These are phyloP conservation scores for Salvia hispanica DNA, from an alignment of 257 asterid genomes.

Conservation along the genomic window DNA sequence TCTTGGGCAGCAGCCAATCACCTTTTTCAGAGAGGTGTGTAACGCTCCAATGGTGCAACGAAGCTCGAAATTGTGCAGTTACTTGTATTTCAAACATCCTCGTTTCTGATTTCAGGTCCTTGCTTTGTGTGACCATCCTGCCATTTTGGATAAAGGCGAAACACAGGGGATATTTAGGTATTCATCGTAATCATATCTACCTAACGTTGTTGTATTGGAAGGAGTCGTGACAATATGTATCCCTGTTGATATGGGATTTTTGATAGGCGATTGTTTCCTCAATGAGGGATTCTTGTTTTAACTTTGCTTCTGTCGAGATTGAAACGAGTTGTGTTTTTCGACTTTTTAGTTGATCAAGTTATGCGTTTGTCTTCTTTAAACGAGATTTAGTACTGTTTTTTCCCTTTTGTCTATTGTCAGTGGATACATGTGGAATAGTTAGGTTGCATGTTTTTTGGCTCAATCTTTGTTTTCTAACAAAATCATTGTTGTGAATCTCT, in stretches of 20 bases:
- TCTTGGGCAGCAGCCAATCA: slow-evolving; percentile 91
- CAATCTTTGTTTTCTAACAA: slow-evolving; percentile 13
- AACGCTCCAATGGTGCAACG: neutral
- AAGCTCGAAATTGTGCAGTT: neutral
- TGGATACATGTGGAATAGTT: no score
- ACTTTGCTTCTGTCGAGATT: neutral
- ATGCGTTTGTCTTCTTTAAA: neutral
- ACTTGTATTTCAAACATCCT: slow-evolving; percentile 25
- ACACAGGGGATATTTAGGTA: slow-evolving; percentile 91
- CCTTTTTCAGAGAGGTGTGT: slow-evolving; percentile 94
- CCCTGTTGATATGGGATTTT: no score
- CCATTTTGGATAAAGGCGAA: slow-evolving; percentile 85
- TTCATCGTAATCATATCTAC: neutral
- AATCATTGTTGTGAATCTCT: slow-evolving; percentile 28
- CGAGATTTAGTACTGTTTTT: no score
- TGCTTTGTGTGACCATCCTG: slow-evolving; percentile 90
- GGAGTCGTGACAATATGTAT: no score
- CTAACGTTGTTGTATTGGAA: neutral
- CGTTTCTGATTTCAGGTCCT: slow-evolving; percentile 62
- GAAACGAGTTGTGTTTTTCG: neutral
- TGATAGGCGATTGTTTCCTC: no score
- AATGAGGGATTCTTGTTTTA: neutral
- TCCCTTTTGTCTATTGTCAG: no score
- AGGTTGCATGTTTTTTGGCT: slow-evolving; percentile 1
- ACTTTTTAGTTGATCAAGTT: neutral